phyloP scores from a whole-genome alignment of 2,329 filamentous ascomycete genomes.

The Zymoseptoria ardabiliae region DNA sequence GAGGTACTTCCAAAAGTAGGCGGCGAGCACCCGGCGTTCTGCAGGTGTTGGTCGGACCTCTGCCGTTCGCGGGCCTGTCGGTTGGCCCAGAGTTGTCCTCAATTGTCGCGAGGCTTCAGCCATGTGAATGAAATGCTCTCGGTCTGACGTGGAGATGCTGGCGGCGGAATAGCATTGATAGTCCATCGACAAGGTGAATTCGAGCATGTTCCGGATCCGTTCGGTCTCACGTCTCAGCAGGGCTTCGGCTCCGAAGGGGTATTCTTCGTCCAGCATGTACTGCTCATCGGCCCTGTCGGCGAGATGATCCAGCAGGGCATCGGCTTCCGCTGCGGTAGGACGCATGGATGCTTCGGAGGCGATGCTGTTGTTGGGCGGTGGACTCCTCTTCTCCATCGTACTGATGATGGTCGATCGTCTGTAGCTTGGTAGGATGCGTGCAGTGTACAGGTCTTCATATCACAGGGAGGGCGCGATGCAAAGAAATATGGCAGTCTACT shows the following conservation, averaged over 20 bases:
- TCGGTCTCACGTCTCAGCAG: not conserved
- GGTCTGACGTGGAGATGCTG: not conserved
- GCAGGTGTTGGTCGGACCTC: not conserved
- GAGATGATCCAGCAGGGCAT: too few relatives aligned
- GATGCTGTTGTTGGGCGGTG: too few relatives aligned
- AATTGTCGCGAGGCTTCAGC: not conserved
- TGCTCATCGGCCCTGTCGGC: too few relatives aligned
- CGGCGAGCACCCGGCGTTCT: not conserved
- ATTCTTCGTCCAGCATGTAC: not conserved
- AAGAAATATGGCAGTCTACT: too few relatives aligned
- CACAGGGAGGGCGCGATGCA: too few relatives aligned
- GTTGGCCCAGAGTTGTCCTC: not conserved
- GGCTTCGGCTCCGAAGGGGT: not conserved
- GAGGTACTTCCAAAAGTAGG: conserved; percentile 4
- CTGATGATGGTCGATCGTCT: too few relatives aligned
- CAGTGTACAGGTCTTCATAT: too few relatives aligned
- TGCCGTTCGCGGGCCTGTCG: not conserved
- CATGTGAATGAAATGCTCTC: not conserved
- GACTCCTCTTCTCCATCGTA: too few relatives aligned
- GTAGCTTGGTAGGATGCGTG: too few relatives aligned
- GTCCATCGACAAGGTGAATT: not conserved
- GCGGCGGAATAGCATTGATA: not conserved
- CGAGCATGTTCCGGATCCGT: not conserved
- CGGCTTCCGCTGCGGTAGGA: too few relatives aligned
- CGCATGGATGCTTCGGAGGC: too few relatives aligned